A percentile compares a stretch with the other conserved stretches of the same genome.
phyloP scores from a whole-genome alignment of 2,329 filamentous ascomycete genomes.

The Phialophora tarda region DNA sequence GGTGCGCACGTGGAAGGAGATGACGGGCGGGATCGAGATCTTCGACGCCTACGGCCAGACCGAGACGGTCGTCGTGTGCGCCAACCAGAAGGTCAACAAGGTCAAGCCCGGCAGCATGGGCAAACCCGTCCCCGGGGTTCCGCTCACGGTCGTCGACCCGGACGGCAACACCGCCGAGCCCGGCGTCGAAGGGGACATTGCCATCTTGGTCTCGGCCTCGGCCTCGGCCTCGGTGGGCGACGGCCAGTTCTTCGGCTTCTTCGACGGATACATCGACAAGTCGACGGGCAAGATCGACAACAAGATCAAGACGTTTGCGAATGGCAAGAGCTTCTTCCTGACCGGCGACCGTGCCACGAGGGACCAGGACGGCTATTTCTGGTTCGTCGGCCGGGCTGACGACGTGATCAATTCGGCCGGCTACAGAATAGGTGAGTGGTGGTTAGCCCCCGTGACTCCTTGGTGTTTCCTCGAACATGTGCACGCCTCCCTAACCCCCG shows the following conservation, averaged over 20 bases:
- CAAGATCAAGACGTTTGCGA: slow-evolving; percentile 29
- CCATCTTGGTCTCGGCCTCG: slow-evolving; percentile 37
- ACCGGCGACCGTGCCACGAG: slow-evolving; percentile 47
- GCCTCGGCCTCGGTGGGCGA: neutral
- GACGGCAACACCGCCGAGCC: slow-evolving; percentile 42
- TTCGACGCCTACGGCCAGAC: slow-evolving; percentile 51
- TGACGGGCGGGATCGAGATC: slow-evolving; percentile 46
- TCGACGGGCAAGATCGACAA: slow-evolving; percentile 32
- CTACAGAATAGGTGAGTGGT: slow-evolving; percentile 44
- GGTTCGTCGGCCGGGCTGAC: slow-evolving; percentile 47
- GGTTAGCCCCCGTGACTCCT: too few species aligned
- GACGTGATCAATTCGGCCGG: slow-evolving; percentile 51
- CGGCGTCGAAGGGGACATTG: slow-evolving; percentile 49
- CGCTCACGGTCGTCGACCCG: slow-evolving; percentile 45
- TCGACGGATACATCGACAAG: slow-evolving; percentile 38
- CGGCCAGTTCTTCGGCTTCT: slow-evolving; percentile 35
- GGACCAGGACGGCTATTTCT: slow-evolving; percentile 46
- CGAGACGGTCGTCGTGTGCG: slow-evolving; percentile 50
- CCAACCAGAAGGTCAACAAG: slow-evolving; percentile 46
- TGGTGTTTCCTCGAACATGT: too few species aligned
- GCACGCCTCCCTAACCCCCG: too few species aligned
- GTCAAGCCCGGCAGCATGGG: slow-evolving; percentile 51
- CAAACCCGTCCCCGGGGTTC: slow-evolving; percentile 47
- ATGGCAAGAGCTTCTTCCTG: slow-evolving; percentile 43
- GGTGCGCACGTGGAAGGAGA: slow-evolving; percentile 46